Percentiles rank a stretch among this genome's conserved stretches.
These are phyloP conservation scores for Mucor sp. DNA, from an alignment of 371 early-diverging fungal genomes.

Conservation along the genomic window DNA sequence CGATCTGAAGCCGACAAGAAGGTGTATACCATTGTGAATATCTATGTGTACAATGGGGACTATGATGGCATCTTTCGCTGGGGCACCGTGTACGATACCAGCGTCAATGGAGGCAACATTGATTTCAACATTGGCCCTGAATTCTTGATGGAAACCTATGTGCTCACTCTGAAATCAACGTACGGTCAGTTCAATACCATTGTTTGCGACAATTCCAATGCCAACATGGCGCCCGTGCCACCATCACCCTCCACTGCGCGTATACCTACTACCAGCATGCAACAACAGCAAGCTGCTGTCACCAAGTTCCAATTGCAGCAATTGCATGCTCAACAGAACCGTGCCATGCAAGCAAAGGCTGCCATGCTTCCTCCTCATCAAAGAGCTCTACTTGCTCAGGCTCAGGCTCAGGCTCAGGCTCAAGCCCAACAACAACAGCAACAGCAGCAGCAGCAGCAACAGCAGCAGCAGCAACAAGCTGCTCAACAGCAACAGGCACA, in stretches of 20 bases:
- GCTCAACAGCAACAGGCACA: constrained; percentile 10
- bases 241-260: constrained; percentile 50
- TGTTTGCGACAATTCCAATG: constrained; percentile 54
- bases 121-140: constrained; percentile 62
- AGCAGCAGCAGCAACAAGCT: not conserved
- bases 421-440: constrained; percentile 26
- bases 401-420: constrained; percentile 16
- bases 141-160: constrained; percentile 58
- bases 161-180: constrained; percentile 54
- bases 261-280: constrained; percentile 29
- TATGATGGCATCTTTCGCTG: constrained; percentile 63
- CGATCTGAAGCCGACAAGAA: constrained; percentile 54
- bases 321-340: constrained; percentile 39
- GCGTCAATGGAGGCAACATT: constrained; percentile 59
- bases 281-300: constrained; percentile 31
- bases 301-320: constrained; percentile 42
- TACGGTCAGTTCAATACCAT: constrained; percentile 56
- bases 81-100: constrained; percentile 60
- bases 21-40: constrained; percentile 57
- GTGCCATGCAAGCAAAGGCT: constrained; percentile 37
- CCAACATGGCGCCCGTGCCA: constrained; percentile 49
- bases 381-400: constrained; percentile 20
- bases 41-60: constrained; percentile 46
- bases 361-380: constrained; percentile 31
- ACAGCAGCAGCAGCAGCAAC: no score